These are phyloP conservation scores for Hanseniaspora nectarophila DNA, from an alignment of 805 yeast species.

Conservation along the genomic window DNA sequence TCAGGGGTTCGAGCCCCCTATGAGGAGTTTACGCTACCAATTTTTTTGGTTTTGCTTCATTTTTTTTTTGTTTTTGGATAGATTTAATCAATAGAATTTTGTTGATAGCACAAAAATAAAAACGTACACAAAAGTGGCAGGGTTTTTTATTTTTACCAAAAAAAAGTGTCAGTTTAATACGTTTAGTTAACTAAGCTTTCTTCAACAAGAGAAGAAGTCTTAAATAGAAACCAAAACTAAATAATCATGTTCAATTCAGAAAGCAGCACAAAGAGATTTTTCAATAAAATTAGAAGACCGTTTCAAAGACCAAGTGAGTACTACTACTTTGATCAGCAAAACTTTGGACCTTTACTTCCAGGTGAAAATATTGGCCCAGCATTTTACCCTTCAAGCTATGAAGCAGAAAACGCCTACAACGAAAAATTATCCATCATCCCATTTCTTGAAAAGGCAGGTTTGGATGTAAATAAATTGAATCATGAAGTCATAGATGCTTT, in stretches of 20 bases:
- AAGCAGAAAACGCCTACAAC: background rate
- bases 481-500: conserved; percentile 4
- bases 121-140: too few relatives aligned
- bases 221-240: background rate
- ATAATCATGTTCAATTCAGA: background rate
- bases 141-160: too few relatives aligned
- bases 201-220: too few relatives aligned
- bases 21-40: conserved; percentile 32
- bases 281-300: background rate
- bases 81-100: too few relatives aligned
- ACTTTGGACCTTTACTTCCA: background rate
- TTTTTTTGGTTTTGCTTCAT: conserved; percentile 19
- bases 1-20: conserved; percentile 44
- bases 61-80: conserved; percentile 14
- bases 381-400: background rate
- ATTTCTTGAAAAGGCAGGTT: conserved; percentile 6
- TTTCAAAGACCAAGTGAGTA: background rate
- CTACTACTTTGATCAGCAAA: background rate
- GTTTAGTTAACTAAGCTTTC: too few relatives aligned
- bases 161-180: too few relatives aligned
- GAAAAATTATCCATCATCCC: conserved; percentile 2
- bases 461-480: background rate
- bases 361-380: background rate
- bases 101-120: too few relatives aligned
- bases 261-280: conserved; percentile 5